These are phyloP conservation scores for Termitomyces sp. DNA, from an alignment of 768 basidiomycete genomes.

Conservation along the genomic window DNA sequence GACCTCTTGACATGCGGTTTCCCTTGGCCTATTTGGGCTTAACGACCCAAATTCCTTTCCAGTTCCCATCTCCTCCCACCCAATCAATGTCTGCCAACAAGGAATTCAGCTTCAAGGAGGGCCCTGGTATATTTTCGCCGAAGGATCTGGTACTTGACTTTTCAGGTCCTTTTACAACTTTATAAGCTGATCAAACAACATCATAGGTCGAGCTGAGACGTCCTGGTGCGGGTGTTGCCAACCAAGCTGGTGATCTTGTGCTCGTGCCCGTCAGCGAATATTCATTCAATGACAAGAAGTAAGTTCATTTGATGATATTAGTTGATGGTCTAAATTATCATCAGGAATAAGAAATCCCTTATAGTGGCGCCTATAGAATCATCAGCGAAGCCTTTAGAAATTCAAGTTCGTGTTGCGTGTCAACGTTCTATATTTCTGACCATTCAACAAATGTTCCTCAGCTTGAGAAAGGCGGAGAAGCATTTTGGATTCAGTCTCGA, in stretches of 20 bases:
- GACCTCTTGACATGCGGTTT: constrained; percentile 39
- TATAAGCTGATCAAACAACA: background rate
- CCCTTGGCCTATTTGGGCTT: constrained; percentile 49
- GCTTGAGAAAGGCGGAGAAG: constrained; percentile 64
- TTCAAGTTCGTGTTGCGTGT: constrained; percentile 34
- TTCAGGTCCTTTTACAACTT: background rate
- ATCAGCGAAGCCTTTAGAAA: constrained; percentile 40
- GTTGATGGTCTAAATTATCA: background rate
- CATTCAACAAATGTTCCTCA: constrained; percentile 11
- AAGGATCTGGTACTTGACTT: constrained; percentile 43
- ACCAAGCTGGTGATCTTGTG: constrained; percentile 61
- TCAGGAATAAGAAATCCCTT: constrained; percentile 67
- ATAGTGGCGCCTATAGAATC: constrained; percentile 55
- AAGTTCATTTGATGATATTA: constrained; percentile 17
- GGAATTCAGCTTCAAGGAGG: constrained; percentile 56
- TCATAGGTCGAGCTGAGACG: constrained; percentile 52
- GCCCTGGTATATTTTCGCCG: constrained; percentile 59
- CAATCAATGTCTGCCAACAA: constrained; percentile 18
- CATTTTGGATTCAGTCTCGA: constrained; percentile 71
- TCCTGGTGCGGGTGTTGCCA: constrained; percentile 62
- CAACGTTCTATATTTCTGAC: background rate
- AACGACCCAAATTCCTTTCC: constrained; percentile 47
- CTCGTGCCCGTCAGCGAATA: constrained; percentile 63
- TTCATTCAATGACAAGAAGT: constrained; percentile 73
- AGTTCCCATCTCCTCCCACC: constrained; percentile 16